Conservation (phyloP, 345 rosid species). For the Cardiospermum halicacabum region DNA sequence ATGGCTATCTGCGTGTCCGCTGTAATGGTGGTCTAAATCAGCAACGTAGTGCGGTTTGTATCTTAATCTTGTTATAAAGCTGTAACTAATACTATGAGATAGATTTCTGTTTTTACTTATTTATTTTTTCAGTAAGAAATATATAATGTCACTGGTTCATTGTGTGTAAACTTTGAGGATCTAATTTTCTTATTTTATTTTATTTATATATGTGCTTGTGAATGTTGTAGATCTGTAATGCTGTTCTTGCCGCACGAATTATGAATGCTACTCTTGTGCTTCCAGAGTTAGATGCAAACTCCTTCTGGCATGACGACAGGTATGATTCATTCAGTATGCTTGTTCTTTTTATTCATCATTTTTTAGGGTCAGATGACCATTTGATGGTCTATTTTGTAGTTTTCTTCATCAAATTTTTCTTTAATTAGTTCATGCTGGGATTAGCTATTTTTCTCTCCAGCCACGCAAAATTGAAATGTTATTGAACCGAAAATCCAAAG, state of each 20-base stretch:
- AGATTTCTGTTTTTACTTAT: not conserved
- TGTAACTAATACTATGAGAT: not conserved
- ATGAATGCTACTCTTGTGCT: constrained; percentile 98
- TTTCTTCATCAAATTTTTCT: not conserved
- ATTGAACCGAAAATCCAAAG: not conserved
- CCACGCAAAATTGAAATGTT: not conserved
- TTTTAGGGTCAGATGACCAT: not conserved
- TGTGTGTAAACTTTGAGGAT: not conserved
- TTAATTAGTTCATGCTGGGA: not conserved
- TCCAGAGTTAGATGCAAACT: constrained; percentile 96
- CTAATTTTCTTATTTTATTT: not conserved
- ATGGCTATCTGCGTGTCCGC: constrained; percentile 93
- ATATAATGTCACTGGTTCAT: not conserved
- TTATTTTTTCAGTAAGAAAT: not conserved
- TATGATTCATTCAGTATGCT: constrained; percentile 24
- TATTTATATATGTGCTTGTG: constrained; percentile 7
- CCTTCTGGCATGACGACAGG: constrained; percentile 99
- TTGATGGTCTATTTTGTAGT: not conserved
- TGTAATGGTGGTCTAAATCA: constrained; percentile 98
- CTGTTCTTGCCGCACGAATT: constrained; percentile 98
- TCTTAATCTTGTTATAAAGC: constrained; percentile 9
- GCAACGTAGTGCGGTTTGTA: constrained; percentile 93
- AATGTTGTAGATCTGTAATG: constrained; percentile 81
- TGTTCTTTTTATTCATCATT: not conserved
- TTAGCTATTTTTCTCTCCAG: not conserved